Conservation (phyloP, 805 yeast species). For the Monosporozyma unispora region DNA sequence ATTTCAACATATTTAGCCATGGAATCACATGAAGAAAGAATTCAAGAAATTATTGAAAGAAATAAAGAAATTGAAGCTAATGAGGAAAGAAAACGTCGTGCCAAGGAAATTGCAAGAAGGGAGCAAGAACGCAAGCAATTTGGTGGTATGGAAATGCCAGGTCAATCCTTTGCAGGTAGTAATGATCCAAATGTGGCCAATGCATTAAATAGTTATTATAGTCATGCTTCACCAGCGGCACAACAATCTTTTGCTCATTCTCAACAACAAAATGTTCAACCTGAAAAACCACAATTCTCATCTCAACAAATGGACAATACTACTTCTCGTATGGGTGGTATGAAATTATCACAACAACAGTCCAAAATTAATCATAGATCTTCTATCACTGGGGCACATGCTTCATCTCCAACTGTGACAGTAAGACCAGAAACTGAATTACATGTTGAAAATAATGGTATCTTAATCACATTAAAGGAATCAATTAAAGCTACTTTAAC, state of each 20-base stretch:
- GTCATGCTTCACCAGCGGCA: constrained; percentile 33
- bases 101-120: constrained; percentile 77
- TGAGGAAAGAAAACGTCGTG: constrained; percentile 93
- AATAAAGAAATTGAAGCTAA: constrained; percentile 95
- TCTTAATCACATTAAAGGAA: constrained; percentile 69
- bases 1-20: constrained; percentile 84
- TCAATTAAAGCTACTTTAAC: constrained; percentile 65
- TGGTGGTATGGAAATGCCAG: constrained; percentile 21
- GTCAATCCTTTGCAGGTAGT: constrained; percentile 17
- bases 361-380: background rate
- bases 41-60: constrained; percentile 94
- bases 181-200: constrained; percentile 30
- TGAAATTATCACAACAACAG: constrained; percentile 14
- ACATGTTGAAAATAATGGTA: constrained; percentile 55
- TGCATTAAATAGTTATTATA: constrained; percentile 31
- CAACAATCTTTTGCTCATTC: constrained; percentile 26
- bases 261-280: constrained; percentile 9
- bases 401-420: background rate
- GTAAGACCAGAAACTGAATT: constrained; percentile 15
- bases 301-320: background rate
- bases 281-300: constrained; percentile 11
- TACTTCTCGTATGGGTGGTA: constrained; percentile 12
- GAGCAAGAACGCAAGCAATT: constrained; percentile 38
- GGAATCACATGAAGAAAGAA: constrained; percentile 98
- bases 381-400: background rate